These are phyloP conservation scores for Apiospora marii DNA, from an alignment of 2,329 filamentous ascomycete genomes.

Conservation along the genomic window DNA sequence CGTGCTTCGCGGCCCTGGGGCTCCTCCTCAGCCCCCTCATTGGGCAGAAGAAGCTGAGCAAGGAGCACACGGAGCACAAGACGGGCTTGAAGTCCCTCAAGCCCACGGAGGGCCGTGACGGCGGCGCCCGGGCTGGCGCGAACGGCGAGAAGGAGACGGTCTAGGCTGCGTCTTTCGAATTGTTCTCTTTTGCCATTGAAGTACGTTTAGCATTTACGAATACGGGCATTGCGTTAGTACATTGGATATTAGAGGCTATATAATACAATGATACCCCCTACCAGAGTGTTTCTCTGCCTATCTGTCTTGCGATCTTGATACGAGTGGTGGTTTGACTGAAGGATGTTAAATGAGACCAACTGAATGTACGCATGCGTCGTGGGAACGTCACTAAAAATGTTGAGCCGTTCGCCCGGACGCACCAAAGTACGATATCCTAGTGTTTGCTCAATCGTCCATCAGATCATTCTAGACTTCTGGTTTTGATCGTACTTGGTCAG, in stretches of 20 bases:
- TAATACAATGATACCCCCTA: constrained; percentile 5
- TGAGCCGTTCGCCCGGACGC: background rate
- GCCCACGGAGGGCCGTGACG: background rate
- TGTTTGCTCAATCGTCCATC: background rate
- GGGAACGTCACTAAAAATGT: too few species aligned
- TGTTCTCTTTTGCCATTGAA: background rate
- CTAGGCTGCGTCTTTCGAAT: background rate
- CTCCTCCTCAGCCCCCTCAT: constrained; percentile 57
- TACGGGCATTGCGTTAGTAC: background rate
- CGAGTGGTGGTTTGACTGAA: background rate
- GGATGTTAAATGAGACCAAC: background rate
- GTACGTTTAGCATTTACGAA: constrained; percentile 8
- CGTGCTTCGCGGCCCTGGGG: constrained; percentile 56
- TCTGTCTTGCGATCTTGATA: background rate
- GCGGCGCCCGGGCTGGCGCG: background rate
- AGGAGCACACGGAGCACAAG: constrained; percentile 64
- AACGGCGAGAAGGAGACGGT: background rate
- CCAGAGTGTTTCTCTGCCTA: background rate
- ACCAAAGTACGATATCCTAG: background rate
- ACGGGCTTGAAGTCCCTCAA: constrained; percentile 56
- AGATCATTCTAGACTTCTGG: background rate
- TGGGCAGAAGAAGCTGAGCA: constrained; percentile 58
- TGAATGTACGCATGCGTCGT: background rate
- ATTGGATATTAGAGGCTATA: background rate
- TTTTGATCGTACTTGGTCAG: background rate